Percentiles rank a stretch among this genome's conserved stretches.
Conservation (phyloP, 2,329 filamentous ascomycete species). For the Penicillium brasilianum region DNA sequence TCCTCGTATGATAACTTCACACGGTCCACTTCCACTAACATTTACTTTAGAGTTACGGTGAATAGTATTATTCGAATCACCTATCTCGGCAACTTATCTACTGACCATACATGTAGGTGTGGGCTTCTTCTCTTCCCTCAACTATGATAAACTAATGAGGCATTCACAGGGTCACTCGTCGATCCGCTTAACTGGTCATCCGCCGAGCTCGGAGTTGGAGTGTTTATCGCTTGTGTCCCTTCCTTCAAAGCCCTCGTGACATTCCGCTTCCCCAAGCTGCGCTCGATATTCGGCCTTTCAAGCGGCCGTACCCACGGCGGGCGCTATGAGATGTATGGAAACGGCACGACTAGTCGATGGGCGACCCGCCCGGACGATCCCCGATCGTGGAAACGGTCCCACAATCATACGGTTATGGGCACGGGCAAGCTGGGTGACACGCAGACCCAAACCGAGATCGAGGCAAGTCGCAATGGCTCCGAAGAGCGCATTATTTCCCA, state of each 20-base stretch:
- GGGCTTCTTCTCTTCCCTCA: not conserved
- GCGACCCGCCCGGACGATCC: constrained; percentile 18
- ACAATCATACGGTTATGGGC: not conserved
- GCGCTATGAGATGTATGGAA: constrained; percentile 24
- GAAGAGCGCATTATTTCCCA: constrained; percentile 18
- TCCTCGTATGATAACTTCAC: not conserved
- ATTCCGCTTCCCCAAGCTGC: constrained; percentile 19
- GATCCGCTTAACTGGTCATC: constrained; percentile 31
- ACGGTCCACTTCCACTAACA: not conserved
- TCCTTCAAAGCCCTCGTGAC: constrained; percentile 28
- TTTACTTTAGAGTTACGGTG: constrained; percentile 21
- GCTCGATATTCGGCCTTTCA: constrained; percentile 21
- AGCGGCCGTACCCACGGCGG: not conserved
- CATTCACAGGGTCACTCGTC: constrained; percentile 24
- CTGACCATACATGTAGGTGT: constrained; percentile 29
- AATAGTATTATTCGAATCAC: constrained; percentile 29
- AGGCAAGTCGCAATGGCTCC: constrained; percentile 15
- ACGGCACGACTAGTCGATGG: constrained; percentile 6
- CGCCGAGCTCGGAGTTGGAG: constrained; percentile 26
- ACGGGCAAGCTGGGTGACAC: constrained; percentile 4
- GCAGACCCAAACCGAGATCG: constrained; percentile 15
- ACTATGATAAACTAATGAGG: not conserved
- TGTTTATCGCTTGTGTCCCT: constrained; percentile 32
- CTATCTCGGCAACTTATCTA: constrained; percentile 23
- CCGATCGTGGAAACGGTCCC: constrained; percentile 12